Percentiles rank a stretch among this genome's conserved stretches.
Evolutionary conservation across 768 basidiomycete genomes (phyloP).

Genomic region (Pulveroboletus sp.): DNA sequence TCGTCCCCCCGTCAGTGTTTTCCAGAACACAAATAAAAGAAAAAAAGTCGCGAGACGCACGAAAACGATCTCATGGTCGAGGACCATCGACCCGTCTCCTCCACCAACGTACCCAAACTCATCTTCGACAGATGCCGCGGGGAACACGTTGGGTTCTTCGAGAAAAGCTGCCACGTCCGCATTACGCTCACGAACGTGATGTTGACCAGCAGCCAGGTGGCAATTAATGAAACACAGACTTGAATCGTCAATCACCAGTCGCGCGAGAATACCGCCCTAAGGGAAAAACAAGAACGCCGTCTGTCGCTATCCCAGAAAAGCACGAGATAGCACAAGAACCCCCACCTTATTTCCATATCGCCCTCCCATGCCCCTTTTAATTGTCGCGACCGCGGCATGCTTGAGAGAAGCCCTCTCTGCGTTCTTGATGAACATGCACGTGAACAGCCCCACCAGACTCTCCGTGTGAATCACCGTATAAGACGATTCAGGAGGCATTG

Average conservation of each 20-base stretch:
- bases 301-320: background rate
- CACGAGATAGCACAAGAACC: conserved; percentile 11
- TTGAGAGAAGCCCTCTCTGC: conserved; percentile 55
- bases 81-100: conserved; percentile 86
- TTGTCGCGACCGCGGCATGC: conserved; percentile 68
- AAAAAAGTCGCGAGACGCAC: conserved; percentile 33
- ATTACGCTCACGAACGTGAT: conserved; percentile 75
- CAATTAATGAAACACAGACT: conserved; percentile 95
- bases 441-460: conserved; percentile 86
- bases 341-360: conserved; percentile 91
- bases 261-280: conserved; percentile 86
- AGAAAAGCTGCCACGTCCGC: conserved; percentile 83
- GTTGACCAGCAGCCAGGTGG: conserved; percentile 94
- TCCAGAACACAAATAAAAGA: too few species aligned
- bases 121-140: conserved; percentile 44
- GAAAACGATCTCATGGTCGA: conserved; percentile 94
- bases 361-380: conserved; percentile 92
- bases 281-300: background rate
- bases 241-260: conserved; percentile 87
- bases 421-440: conserved; percentile 67
- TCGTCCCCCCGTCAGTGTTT: too few species aligned
- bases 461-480: conserved; percentile 83
- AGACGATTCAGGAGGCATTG: conserved; percentile 66
- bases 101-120: conserved; percentile 78
- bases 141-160: conserved; percentile 73